phyloP scores from a whole-genome alignment of 2,329 filamentous ascomycete genomes.

The Oidium heveae region DNA sequence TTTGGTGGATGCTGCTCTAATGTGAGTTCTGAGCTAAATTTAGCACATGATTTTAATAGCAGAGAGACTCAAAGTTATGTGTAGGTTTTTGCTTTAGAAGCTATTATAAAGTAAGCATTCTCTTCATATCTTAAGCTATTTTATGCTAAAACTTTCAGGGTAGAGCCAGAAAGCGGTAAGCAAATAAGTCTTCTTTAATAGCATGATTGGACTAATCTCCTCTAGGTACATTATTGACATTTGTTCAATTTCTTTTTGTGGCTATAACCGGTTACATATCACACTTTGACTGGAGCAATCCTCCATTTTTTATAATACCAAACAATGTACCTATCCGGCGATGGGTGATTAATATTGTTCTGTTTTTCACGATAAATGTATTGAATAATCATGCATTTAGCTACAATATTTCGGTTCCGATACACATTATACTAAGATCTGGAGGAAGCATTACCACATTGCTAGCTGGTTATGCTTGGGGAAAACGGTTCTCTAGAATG shows the following conservation, averaged over 20 bases:
- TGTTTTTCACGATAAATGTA: constrained; percentile 86
- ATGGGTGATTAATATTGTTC: constrained; percentile 68
- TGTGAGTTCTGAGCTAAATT: constrained; percentile 24
- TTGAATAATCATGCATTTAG: constrained; percentile 96
- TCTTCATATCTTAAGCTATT: not conserved
- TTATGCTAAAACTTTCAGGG: constrained; percentile 11
- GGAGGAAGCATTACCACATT: constrained; percentile 94
- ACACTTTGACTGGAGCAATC: constrained; percentile 41
- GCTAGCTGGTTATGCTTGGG: constrained; percentile 64
- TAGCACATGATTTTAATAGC: constrained; percentile 1
- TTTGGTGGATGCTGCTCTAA: constrained; percentile 93
- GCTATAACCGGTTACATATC: constrained; percentile 52
- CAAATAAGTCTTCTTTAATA: not conserved
- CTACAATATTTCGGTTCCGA: constrained; percentile 84
- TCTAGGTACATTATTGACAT: constrained; percentile 59
- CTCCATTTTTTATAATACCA: constrained; percentile 46
- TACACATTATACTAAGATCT: constrained; percentile 89
- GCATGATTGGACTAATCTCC: not conserved
- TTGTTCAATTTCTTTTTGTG: constrained; percentile 71
- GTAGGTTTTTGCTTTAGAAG: constrained; percentile 86
- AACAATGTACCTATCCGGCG: constrained; percentile 62
- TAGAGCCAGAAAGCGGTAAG: constrained; percentile 62
- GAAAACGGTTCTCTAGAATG: constrained; percentile 57
- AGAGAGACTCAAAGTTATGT: constrained; percentile 11
- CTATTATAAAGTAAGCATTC: constrained; percentile 64